A percentile compares a stretch with the other conserved stretches of the same genome.
These are phyloP conservation scores for Solanum verrucosum DNA, from an alignment of 257 asterid genomes.

Conservation along the genomic window DNA sequence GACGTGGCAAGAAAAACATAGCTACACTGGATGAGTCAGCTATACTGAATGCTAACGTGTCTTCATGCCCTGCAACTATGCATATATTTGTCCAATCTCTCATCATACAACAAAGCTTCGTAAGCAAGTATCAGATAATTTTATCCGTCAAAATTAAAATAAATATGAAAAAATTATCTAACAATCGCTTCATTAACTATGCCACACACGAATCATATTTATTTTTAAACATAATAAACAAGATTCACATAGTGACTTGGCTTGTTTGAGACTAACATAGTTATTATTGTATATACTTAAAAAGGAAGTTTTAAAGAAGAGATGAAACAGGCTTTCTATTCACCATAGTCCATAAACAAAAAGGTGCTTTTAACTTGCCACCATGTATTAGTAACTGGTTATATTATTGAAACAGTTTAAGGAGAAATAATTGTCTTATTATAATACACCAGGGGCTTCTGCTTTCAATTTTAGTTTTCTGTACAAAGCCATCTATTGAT, in stretches of 20 bases:
- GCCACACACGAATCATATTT: background rate
- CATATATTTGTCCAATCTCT: background rate
- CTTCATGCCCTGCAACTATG: background rate
- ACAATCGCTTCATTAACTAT: background rate
- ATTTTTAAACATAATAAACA: background rate
- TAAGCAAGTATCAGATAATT: too few relatives aligned
- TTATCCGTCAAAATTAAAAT: too few relatives aligned
- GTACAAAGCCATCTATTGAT: slow-evolving; percentile 1
- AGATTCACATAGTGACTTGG: background rate
- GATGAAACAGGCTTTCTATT: background rate
- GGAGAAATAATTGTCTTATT: background rate
- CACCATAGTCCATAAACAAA: background rate
- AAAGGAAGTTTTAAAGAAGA: background rate
- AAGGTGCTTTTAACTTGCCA: background rate
- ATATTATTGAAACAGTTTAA: background rate
- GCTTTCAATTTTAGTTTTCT: background rate
- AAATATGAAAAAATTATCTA: too few relatives aligned
- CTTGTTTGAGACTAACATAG: background rate
- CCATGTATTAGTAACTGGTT: background rate
- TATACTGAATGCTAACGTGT: background rate
- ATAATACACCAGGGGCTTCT: background rate
- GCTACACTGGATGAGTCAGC: background rate
- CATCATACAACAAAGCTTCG: background rate
- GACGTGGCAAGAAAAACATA: background rate
- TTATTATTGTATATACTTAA: background rate